Base-by-base conservation (phyloP, 192 early-diverging fungal species). In the Chytriomyces hyalinus region DNA sequence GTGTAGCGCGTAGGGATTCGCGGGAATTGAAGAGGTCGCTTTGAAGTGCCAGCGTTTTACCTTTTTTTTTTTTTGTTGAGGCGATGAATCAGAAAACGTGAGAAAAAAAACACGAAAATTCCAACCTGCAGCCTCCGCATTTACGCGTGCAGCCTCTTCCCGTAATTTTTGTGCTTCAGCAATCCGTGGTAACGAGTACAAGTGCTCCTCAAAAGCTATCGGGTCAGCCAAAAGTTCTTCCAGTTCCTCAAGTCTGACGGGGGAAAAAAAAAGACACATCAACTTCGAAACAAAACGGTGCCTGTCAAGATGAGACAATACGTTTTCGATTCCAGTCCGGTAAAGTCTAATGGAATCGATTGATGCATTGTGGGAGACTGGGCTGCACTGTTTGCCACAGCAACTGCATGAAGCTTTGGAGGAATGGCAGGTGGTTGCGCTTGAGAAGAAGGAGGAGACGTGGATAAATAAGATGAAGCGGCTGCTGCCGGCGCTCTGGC, bases 121-220 rank as follows among this genome's bases (percentile, higher is more conserved):
- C 68, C 45, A 9, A 78, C 76, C 51, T 9, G 76, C 67, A n/a
- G 48, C 36, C 11, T 49, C 49, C 44, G 51, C 66, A 61, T 78
- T 78, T 13, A 49, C 66, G 43, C 15, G 11, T 10, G 50, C 13
- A 22, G 17, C 28, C 17, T 78, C 76, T 7, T 68, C 53, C 11
- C 50, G 24, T 17, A 61, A 24, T 22, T 44, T 6, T n/a, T 65
- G 51, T 26, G 28, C 46, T 50, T 78, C 76, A 17, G 20, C 20
- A 6, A 78, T 60, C 20, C 51, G 76, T 8, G 67, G 76, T 15
- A 78, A 22, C 2, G 57, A 57, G 44, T 59, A 78, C 28, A 78
- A 70, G 59, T 78, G 69, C 22, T 57, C 67, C 53, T 78, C 76
- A 70, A 78, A 78, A 7, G 68, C 76, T 8, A 9, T 26, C 8